Conservation (phyloP, 73 alveolate genomes). For the Tetrahymena thermophila region DNA sequence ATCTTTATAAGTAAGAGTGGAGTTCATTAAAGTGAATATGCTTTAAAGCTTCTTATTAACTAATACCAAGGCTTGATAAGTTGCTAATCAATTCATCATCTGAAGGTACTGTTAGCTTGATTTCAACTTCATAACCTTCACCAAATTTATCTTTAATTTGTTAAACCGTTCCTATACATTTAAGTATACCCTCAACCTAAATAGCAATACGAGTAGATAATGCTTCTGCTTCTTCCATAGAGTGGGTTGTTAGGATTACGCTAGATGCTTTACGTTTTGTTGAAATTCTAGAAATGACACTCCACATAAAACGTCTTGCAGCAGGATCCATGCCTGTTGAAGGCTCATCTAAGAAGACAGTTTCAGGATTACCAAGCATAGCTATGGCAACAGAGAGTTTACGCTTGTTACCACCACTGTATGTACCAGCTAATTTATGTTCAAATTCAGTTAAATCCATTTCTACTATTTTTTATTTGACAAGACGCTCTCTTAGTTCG, state of each 20-base stretch:
- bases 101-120: slow-evolving; percentile 60
- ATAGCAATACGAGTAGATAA: slow-evolving; percentile 84
- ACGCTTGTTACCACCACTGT: slow-evolving; percentile 96
- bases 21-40: slow-evolving; percentile 9
- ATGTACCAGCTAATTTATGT: slow-evolving; percentile 75
- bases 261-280: slow-evolving; percentile 81
- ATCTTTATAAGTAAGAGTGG: not conserved
- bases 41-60: not conserved
- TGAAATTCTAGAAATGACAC: slow-evolving; percentile 85
- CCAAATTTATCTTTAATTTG: slow-evolving; percentile 90
- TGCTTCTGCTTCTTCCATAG: slow-evolving; percentile 98
- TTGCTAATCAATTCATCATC: slow-evolving; percentile 43
- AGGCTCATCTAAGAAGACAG: slow-evolving; percentile 97
- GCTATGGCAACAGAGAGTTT: slow-evolving; percentile 98
- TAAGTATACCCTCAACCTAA: slow-evolving; percentile 87
- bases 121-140: slow-evolving; percentile 88
- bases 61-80: slow-evolving; percentile 5
- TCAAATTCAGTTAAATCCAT: slow-evolving; percentile 81
- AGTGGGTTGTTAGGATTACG: slow-evolving; percentile 88
- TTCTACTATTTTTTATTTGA: slow-evolving; percentile 74
- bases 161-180: slow-evolving; percentile 85
- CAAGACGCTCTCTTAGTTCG: slow-evolving; percentile 54
- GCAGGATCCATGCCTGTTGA: slow-evolving; percentile 99
- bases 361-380: slow-evolving; percentile 97
- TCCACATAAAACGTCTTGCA: slow-evolving; percentile 97